phyloP scores from a whole-genome alignment of 2,329 filamentous ascomycete species.

The Juglanconis sp. region DNA sequence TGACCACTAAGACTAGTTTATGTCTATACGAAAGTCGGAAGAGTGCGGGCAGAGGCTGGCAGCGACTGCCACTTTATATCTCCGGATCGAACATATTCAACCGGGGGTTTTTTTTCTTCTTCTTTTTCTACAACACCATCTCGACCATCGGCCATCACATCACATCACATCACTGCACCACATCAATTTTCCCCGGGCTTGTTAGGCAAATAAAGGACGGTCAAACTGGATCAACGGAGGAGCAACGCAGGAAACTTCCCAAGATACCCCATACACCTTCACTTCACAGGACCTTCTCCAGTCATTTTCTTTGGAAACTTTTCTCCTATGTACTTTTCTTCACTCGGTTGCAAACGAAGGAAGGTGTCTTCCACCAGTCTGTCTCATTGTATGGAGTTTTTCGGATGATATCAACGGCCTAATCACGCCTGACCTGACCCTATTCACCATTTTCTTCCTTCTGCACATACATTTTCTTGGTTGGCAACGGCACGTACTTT shows the following conservation, averaged over 20 bases:
- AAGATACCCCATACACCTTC: constrained; percentile 13
- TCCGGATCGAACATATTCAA: too few species aligned
- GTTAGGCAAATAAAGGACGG: background rate
- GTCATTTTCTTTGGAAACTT: constrained; percentile 1
- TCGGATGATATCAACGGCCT: background rate
- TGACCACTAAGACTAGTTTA: background rate
- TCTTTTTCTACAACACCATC: too few species aligned
- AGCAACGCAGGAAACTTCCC: constrained; percentile 4
- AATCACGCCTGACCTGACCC: background rate
- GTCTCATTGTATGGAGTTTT: constrained; percentile 8
- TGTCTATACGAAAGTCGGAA: too few species aligned
- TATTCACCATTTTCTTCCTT: background rate
- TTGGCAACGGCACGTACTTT: background rate
- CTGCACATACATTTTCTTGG: background rate
- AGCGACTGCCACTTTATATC: background rate
- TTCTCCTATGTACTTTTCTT: constrained; percentile 2
- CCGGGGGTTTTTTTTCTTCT: too few species aligned
- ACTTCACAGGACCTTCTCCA: background rate
- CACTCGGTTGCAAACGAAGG: background rate
- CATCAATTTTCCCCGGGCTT: background rate
- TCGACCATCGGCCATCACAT: background rate
- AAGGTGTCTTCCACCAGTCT: background rate
- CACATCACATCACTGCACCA: background rate
- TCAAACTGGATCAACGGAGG: background rate
- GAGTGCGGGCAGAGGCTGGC: background rate